Conservation (phyloP, 2,329 filamentous ascomycete genomes). For the Podosphaera aphanis region DNA sequence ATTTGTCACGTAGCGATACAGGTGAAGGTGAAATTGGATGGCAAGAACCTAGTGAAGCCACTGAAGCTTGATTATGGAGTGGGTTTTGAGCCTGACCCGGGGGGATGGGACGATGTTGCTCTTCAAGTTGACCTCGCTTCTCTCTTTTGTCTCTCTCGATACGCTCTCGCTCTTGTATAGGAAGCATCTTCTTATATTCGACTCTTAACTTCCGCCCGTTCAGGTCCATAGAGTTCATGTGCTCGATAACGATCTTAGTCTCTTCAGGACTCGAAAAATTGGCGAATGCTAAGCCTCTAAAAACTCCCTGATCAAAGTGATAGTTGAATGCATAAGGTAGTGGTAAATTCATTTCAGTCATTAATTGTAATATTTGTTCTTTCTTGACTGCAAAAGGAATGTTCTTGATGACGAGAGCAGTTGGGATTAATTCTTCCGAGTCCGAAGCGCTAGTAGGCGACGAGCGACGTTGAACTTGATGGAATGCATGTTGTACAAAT, state of each 20-base stretch:
- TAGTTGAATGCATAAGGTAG: constrained; percentile 98
- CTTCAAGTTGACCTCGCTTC: constrained; percentile 82
- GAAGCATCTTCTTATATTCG: constrained; percentile 99
- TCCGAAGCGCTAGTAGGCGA: constrained; percentile 5
- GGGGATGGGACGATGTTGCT: constrained; percentile 63
- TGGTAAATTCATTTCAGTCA: constrained; percentile 83
- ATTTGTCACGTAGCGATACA: constrained; percentile 12
- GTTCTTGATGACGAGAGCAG: constrained; percentile 97
- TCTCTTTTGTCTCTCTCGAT: constrained; percentile 96
- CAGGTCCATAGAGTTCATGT: constrained; percentile 87
- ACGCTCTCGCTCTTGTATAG: constrained; percentile 75
- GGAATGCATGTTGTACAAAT: constrained; percentile 9
- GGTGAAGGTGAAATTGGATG: constrained; percentile 14
- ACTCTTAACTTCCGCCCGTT: constrained; percentile 86
- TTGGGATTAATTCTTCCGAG: constrained; percentile 75
- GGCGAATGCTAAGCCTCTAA: constrained; percentile 84
- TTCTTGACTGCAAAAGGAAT: constrained; percentile 97
- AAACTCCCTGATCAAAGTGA: constrained; percentile 95
- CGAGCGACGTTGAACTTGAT: constrained; percentile 8
- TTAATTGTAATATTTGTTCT: constrained; percentile 75
- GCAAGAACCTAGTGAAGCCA: constrained; percentile 48
- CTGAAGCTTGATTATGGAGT: constrained; percentile 65
- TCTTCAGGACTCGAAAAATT: constrained; percentile 95
- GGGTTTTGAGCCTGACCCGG: constrained; percentile 20
- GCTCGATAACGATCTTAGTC: constrained; percentile 74